Base-by-base conservation (phyloP, 164 flowering plant genomes). In the Aristolochia contorta region DNA sequence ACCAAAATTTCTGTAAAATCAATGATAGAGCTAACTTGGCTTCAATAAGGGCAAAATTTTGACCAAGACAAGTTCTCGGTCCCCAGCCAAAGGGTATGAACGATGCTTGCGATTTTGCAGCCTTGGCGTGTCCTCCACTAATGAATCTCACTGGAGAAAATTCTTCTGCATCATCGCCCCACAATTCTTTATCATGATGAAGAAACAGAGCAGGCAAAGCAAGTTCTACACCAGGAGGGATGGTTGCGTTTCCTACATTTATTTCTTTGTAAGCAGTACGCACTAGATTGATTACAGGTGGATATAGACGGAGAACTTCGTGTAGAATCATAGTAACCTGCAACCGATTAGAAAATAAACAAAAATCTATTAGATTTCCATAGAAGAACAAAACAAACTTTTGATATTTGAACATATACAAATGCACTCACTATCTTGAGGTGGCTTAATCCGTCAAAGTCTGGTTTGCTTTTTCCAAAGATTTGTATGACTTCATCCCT, bases 401-500 rank as follows among this genome's bases (percentile, higher is more conserved):
- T 16, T 46, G 48, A 46, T 0, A 46, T 46, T 46, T 12, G 48
- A 16, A 46, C 48, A 12, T 12, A 46, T 12, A 12, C 48, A 46
- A 46, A 12, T 12, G 15, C 48, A 46, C 48, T 46, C 48, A 46
- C 48, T 12, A 16, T 46, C 16, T 46, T 46, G 48, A 46, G 48
- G 48, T 46, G 48, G 48, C 48, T 46, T 16, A 46, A 46, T 46
- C 48, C 48, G 16, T 46, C 48, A 16, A 49, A n/a, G n/a, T n/a
- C n/a, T n/a, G n/a, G n/a, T n/a, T n/a, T n/a, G n/a, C n/a, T n/a
- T n/a, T n/a, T n/a, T n/a, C n/a, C n/a, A n/a, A n/a, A n/a, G n/a
- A n/a, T n/a, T n/a, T n/a, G n/a, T n/a, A n/a, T n/a, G n/a, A 18
- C 66, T 52, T 62, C 65, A 14, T 62, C 65, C 27, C 58, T 51